Evolutionary conservation across 805 yeast species (phyloP).

Genomic region (Starmera pachycereana): DNA sequence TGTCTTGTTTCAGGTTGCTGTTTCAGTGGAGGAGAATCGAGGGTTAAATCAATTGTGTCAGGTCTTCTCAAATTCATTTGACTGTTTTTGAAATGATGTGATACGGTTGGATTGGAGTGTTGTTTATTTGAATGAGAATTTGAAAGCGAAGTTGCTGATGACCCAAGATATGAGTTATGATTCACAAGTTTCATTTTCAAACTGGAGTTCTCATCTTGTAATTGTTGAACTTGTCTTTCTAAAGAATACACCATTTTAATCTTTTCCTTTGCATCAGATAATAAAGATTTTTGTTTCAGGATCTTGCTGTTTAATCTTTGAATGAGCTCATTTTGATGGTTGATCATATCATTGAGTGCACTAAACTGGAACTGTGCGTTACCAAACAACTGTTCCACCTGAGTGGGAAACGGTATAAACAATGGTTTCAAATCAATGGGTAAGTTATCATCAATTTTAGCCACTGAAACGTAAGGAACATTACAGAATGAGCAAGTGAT

Average conservation of each 20-base stretch:
- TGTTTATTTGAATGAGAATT: too few relatives aligned
- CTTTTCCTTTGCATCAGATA: slow-evolving; percentile 15
- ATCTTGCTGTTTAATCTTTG: slow-evolving; percentile 9
- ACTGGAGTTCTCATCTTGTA: slow-evolving; percentile 1
- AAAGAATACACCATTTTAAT: slow-evolving; percentile 7
- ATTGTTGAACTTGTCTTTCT: slow-evolving; percentile 5
- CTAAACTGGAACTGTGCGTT: slow-evolving; percentile 15
- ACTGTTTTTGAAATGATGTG: too few relatives aligned
- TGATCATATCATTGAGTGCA: slow-evolving; percentile 12
- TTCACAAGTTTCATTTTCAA: not conserved
- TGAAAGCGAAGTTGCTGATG: too few relatives aligned
- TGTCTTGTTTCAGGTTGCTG: too few relatives aligned
- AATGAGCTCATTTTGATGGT: slow-evolving; percentile 8
- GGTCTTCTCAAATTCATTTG: slow-evolving; percentile 5
- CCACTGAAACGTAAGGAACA: slow-evolving; percentile 9
- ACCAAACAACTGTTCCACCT: slow-evolving; percentile 15
- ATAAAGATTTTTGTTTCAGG: slow-evolving; percentile 13
- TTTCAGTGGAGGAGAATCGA: too few relatives aligned
- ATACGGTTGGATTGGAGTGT: too few relatives aligned
- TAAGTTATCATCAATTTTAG: slow-evolving; percentile 8
- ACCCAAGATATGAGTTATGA: not conserved
- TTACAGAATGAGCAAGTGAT: slow-evolving; percentile 10
- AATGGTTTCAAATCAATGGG: slow-evolving; percentile 14
- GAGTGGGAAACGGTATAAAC: slow-evolving; percentile 14
- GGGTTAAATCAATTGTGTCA: slow-evolving; percentile 14